Base-by-base conservation (phyloP, 2,329 filamentous ascomycete species). In the Immersiporthe knoxdaviesiana region DNA sequence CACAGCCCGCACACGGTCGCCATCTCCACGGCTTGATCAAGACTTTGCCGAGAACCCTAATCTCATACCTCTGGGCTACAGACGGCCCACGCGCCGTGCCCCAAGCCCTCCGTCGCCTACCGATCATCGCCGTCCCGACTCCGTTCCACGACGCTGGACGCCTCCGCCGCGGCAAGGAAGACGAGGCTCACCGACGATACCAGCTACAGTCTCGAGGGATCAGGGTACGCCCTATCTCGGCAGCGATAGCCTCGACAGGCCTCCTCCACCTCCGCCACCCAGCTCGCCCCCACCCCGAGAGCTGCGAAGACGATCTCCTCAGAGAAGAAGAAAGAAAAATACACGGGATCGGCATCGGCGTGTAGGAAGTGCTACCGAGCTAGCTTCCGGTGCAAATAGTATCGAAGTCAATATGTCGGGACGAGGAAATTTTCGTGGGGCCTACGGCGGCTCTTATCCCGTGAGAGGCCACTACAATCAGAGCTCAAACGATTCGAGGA, bases 361-460 rank as follows among this genome's bases (percentile, higher is more conserved):
- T 14, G 59, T 18, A 54, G 61, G 21, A 21, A 78, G 79, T 18
- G 73, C 75, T 30, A 75, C 76, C 24, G 76, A 79, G 65, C 75
- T 79, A 61, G 79, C 79, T 59, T 83, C 84, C 24, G 83, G 83
- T 24, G 80, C 83, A 14, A 84, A 85, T 16, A 85, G 84, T 63
- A 77, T 84, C 52, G 84, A 87, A 73, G 83, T 85, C 68, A 84
- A 84, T 41, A 84, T 86, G 81, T 77, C 78, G 24, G 79, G 81
- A 18, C 79, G 84, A 58, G 80, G 81, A 39, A 78, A 79, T 52
- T 81, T 80, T 67, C 81, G 83, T 66, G 79, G 81, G 67, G 79
- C 80, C n/a, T 81, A 82, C 68, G 79, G 79, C 64, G 71, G 74
- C 50, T 76, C 77, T 63, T 82, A 82, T 71, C 72, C 79, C 24